Evolutionary conservation across 306 rosid genomes (phyloP).

Genomic region (Glycine tomentella): DNA sequence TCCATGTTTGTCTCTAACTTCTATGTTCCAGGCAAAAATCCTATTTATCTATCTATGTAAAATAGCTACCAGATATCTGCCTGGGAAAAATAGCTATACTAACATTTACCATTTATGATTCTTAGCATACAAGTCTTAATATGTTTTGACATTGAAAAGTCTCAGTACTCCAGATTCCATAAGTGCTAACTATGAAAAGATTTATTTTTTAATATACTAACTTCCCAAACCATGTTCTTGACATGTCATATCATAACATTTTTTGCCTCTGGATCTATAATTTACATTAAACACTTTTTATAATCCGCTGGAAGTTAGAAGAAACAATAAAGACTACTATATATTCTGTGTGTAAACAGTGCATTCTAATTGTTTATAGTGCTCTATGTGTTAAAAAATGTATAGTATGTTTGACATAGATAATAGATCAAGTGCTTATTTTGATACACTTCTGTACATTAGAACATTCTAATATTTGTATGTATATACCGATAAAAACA

Average conservation of each 20-base stretch:
- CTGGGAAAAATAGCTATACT: constrained; percentile 4
- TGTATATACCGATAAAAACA: background rate
- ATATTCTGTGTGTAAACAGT: background rate
- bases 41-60: constrained; percentile 1
- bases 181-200: background rate
- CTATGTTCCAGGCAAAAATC: too few relatives aligned
- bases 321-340: background rate
- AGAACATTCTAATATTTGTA: background rate
- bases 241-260: background rate
- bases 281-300: background rate
- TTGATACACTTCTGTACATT: background rate
- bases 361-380: constrained; percentile 9
- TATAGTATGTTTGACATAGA: constrained; percentile 8
- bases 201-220: constrained; percentile 1
- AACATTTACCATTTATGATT: background rate
- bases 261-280: constrained; percentile 2
- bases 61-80: background rate
- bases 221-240: background rate
- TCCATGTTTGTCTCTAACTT: too few relatives aligned
- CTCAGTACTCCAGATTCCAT: background rate
- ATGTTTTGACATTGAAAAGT: constrained; percentile 26
- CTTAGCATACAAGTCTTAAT: background rate
- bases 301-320: constrained; percentile 19
- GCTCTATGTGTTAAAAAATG: background rate
- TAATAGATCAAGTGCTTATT: constrained; percentile 2